Evolutionary conservation across 352 stramenopile species (phyloP), one percentile per base, ranked within the genome.

Genomic region (Phytophthora meadii): DNA sequence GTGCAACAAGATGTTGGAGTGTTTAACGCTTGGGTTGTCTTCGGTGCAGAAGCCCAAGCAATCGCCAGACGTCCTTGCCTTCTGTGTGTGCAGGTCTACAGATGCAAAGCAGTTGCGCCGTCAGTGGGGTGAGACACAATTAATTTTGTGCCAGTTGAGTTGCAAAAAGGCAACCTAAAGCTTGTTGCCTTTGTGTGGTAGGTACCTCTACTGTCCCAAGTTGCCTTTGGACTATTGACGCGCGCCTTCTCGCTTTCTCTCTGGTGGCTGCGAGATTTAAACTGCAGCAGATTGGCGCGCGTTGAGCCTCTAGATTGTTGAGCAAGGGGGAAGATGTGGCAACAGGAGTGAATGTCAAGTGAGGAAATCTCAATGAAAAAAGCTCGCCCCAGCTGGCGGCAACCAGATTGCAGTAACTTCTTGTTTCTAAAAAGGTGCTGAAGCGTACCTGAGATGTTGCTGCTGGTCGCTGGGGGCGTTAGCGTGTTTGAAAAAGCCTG

Each of bases 301-400:
- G 52, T 12, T 12, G 37, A 14, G 30, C 12, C 12, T 14, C 30
- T 36, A 10, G 36, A 9, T 34, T 48, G 49, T 54, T 56, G 36
- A 60, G 58, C 44, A 37, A 63, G 22, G 45, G 52, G 52, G 60
- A 25, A 59, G 27, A 65, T 17, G 52, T 40, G 44, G 37, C 36
- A 30, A 17, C 37, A 68, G 59, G 61, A 74, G 54, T 74, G 66
- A 74, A 71, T 62, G 54, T 74, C 54, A 74, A 34, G 17, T 49
- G 28, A 14, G 46, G 52, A 65, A 69, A 54, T 65, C 40, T 11
- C 32, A 60, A 42, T 64, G 46, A 66, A 57, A 60, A 71, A 66
- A 55, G 42, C 50, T 74, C 42, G 42, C 47, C 36, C 60, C 65
- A 73, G 54, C 54, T 74, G 54, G 48, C 36, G 37, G 52, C 45